Conservation (phyloP, 352 stramenopile genomes). For the Phytophthora ramorum region DNA sequence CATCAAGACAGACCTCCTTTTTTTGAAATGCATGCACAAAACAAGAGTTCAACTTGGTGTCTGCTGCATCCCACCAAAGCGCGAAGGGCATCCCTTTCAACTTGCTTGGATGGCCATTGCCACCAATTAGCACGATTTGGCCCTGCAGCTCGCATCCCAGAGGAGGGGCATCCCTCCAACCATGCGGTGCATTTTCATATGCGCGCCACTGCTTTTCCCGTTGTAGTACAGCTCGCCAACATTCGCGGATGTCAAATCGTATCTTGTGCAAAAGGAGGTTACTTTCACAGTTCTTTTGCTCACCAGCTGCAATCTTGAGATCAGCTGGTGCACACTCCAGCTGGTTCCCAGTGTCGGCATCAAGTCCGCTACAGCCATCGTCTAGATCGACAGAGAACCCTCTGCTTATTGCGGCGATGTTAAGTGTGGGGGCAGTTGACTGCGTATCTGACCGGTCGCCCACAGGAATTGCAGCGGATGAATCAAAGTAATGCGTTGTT, state of each 20-base stretch:
- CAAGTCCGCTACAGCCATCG: background rate
- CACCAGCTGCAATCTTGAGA: background rate
- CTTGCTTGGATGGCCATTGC: background rate
- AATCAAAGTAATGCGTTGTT: background rate
- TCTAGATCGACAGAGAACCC: background rate
- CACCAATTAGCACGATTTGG: conserved; percentile 27
- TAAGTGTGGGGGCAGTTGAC: background rate
- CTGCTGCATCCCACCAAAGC: conserved; percentile 63
- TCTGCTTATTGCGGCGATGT: background rate
- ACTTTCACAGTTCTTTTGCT: background rate
- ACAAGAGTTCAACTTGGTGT: conserved; percentile 49
- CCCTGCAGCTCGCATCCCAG: conserved; percentile 59
- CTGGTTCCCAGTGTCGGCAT: background rate
- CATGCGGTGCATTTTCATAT: background rate
- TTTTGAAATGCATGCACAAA: conserved; percentile 43
- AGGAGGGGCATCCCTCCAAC: conserved; percentile 10
- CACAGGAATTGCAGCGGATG: background rate
- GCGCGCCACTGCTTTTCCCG: background rate
- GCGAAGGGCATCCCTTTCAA: conserved; percentile 41
- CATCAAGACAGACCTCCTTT: background rate
- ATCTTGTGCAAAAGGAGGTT: conserved; percentile 21
- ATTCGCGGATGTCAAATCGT: conserved; percentile 39
- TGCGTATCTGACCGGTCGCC: background rate
- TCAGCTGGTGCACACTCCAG: background rate
- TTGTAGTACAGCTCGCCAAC: conserved; percentile 19